Conservation (phyloP, 225 moss, liverwort and hornwort species). For the Pleurozium schreberi region DNA sequence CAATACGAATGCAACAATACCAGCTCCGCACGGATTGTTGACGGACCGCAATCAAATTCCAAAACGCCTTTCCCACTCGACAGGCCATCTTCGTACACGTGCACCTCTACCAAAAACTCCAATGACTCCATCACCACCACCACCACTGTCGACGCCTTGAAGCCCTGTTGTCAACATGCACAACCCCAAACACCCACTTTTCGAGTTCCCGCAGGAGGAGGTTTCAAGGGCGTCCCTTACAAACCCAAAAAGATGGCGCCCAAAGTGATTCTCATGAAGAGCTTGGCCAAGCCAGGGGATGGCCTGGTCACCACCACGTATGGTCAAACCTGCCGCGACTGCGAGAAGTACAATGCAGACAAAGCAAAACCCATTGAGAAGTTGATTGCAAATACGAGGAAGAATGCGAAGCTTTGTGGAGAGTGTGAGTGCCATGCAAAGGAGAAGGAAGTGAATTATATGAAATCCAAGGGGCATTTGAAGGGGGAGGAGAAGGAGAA, state of each 20-base stretch:
- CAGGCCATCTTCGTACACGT: not conserved
- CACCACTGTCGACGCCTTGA: too few species aligned
- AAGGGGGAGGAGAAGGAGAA: not conserved
- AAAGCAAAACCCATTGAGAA: constrained; percentile 7
- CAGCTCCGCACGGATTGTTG: not conserved
- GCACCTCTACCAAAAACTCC: not conserved
- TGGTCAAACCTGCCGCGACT: not conserved
- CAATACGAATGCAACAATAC: not conserved
- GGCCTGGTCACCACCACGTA: not conserved
- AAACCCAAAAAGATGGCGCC: not conserved
- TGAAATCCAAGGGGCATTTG: not conserved
- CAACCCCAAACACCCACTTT: not conserved
- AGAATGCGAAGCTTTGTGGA: not conserved
- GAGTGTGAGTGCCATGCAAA: not conserved
- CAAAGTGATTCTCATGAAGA: not conserved
- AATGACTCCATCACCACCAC: not conserved
- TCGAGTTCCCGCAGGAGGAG: too few species aligned
- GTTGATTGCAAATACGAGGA: not conserved
- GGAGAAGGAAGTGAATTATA: not conserved
- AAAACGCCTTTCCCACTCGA: not conserved
- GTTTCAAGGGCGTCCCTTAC: not conserved
- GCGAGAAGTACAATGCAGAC: not conserved
- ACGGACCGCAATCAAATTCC: not conserved
- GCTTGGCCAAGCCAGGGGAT: not conserved
- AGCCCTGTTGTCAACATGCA: not conserved